A percentile compares a stretch with the other conserved stretches of the same genome.
Conservation (phyloP, 306 rosid species). For the Lathyrus tuberosus region DNA sequence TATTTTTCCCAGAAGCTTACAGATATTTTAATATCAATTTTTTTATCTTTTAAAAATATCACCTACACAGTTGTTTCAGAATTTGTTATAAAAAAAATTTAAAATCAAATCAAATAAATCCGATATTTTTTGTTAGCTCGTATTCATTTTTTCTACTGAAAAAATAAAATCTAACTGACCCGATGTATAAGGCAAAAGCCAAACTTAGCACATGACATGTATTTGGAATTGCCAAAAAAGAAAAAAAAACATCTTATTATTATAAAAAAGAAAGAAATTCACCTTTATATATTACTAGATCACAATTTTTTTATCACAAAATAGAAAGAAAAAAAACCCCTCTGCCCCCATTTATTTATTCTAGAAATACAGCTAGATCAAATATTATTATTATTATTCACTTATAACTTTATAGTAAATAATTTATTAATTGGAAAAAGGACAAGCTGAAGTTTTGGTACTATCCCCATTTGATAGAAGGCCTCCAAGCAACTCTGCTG, state of each 20-base stretch:
- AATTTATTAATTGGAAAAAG: background rate
- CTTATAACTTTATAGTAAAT: background rate
- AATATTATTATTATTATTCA: background rate
- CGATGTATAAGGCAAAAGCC: background rate
- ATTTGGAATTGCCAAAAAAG: background rate
- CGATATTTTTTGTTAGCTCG: no score
- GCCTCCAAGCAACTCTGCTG: conserved; percentile 70
- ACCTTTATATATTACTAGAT: background rate
- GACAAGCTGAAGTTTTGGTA: background rate
- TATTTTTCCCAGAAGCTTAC: no score
- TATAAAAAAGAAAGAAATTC: background rate
- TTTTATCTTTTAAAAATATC: no score
- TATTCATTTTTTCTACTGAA: no score
- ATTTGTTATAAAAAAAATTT: no score
- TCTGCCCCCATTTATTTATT: background rate
- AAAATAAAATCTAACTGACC: background rate
- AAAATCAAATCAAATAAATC: no score
- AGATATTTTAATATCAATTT: no score
- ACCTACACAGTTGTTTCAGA: no score
- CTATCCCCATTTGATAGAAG: conserved; percentile 44
- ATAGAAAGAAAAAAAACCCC: background rate
- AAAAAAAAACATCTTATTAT: background rate
- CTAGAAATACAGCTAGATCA: background rate
- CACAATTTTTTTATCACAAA: background rate
- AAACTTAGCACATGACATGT: background rate